Base-by-base conservation (phyloP, 176 grass and related monocot genomes). In the Oryza rufipogon region DNA sequence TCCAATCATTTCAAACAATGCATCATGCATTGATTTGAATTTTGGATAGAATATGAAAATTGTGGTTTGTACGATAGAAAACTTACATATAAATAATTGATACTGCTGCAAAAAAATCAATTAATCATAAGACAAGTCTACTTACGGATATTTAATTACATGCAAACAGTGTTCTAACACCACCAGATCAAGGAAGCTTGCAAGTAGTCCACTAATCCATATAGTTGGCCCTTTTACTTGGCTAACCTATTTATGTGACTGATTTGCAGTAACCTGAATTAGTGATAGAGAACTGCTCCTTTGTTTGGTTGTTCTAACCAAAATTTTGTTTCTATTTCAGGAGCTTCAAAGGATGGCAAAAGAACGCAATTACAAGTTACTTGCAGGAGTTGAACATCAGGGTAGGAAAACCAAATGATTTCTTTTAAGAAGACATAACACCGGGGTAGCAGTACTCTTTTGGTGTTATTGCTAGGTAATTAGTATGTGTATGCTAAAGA, bases 341-440 rank as follows among this genome's bases (percentile, higher is more conserved):
- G 91, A 92, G 84, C 83, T 92, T 92, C 12, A 92, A 92, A 70
- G 81, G 87, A 66, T 92, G 84, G 87, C 91, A 89, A 70, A 92
- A 89, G 75, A 89, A 80, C 84, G 87, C 87, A 17, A 89, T 92
- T 73, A 84, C 75, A 65, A 92, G 74, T 69, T 92, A 86, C 32
- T 78, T 92, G 61, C 61, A 75, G 45, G 87, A 89, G 80, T 68
- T 84, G 26, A 70, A 84, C 41, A 89, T 92, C 77, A 87, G 78
- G 78, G 81, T 89, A 25, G 87, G 91, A 81, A 92, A 92, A 84
- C 87, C 91, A 17, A 70, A 84, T 33, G 91, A 92, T 66, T 89
- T 89, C 84, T 72, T 86, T 30, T 86, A 46, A 84, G 20, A 63
- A 2, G 58, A 1, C 2, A 32, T 63, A 23, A 9, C 58, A 23